These are phyloP conservation scores for Spiromastix sp. DNA, from an alignment of 2,329 filamentous ascomycete species.

Conservation along the genomic window DNA sequence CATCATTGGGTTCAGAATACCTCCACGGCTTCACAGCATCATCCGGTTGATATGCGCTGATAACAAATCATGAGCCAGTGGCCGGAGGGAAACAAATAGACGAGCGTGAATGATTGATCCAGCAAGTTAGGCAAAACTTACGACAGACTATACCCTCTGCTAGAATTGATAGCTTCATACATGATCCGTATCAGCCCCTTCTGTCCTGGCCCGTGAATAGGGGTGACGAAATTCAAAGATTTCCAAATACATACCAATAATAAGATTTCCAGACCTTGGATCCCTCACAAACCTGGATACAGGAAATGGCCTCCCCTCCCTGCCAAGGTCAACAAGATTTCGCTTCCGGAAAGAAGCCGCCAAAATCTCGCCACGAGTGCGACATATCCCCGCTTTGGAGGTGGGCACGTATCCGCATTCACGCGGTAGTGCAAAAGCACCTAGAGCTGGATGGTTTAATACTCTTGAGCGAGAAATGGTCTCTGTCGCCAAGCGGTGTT, in stretches of 20 bases:
- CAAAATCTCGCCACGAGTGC: conserved; percentile 21
- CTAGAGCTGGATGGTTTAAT: conserved; percentile 20
- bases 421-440: conserved; percentile 12
- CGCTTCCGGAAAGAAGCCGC: conserved; percentile 22
- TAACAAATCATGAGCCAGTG: too few species aligned
- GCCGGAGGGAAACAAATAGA: too few species aligned
- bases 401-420: conserved; percentile 19
- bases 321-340: conserved; percentile 22
- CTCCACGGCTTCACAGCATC: too few species aligned
- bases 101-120: too few species aligned
- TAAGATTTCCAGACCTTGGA: conserved; percentile 23
- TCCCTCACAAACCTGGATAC: conserved; percentile 25
- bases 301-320: conserved; percentile 13
- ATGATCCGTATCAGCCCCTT: conserved; percentile 16
- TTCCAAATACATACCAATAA: conserved; percentile 30
- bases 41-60: too few species aligned
- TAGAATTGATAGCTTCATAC: conserved; percentile 10
- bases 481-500: conserved; percentile 21
- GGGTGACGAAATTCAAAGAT: too few species aligned
- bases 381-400: conserved; percentile 14
- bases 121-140: too few species aligned
- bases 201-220: too few species aligned
- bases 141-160: conserved; percentile 5
- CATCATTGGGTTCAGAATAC: too few species aligned
- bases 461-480: conserved; percentile 22